A percentile compares a stretch with the other conserved stretches of the same genome.
Evolutionary conservation across 2,329 filamentous ascomycete species (phyloP).

Genomic region (Nannizziopsis arthrosporioides): DNA sequence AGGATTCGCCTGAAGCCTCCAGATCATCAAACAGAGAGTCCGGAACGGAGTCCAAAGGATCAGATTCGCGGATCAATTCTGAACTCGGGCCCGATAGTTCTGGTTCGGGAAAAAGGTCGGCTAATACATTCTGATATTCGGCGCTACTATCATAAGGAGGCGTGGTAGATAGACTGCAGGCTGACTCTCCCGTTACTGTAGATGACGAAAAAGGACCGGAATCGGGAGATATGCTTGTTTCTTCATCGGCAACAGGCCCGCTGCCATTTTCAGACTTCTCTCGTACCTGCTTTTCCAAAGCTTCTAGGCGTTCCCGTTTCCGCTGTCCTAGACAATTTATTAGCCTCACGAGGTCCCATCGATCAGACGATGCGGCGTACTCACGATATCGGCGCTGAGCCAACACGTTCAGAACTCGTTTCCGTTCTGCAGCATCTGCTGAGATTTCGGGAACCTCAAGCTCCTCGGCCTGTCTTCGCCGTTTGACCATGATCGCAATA

Average conservation of each 20-base stretch:
- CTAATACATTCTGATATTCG: not conserved
- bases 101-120: not conserved
- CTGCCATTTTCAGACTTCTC: not conserved
- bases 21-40: not conserved
- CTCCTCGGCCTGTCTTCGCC: constrained; percentile 15
- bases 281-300: constrained; percentile 18
- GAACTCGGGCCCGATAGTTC: not conserved
- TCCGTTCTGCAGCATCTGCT: constrained; percentile 42
- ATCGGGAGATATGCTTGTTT: not conserved
- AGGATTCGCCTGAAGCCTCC: constrained; percentile 7
- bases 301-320: constrained; percentile 21
- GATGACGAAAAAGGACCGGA: not conserved
- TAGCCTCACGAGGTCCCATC: not conserved
- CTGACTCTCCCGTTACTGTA: not conserved
- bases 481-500: constrained; percentile 7
- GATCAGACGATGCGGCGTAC: constrained; percentile 5
- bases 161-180: not conserved
- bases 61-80: constrained; percentile 1
- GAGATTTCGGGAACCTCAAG: constrained; percentile 40
- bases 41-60: constrained; percentile 3
- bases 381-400: constrained; percentile 44
- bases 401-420: constrained; percentile 43
- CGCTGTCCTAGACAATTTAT: constrained; percentile 14
- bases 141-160: not conserved
- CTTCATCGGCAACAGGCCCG: not conserved